Evolutionary conservation across 2,329 filamentous ascomycete species (phyloP).

Genomic region (Penicillium polonicum): DNA sequence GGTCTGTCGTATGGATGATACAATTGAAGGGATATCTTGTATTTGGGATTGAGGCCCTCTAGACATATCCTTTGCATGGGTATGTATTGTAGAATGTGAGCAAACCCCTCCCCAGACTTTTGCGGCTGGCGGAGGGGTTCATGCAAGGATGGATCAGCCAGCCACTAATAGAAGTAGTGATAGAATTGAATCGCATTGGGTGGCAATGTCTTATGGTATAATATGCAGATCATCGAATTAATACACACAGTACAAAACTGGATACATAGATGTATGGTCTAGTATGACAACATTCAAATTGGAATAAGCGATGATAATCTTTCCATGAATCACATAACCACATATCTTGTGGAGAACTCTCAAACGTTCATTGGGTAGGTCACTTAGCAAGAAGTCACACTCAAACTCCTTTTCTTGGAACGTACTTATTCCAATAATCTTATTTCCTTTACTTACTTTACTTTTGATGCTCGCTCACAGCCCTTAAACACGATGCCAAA

Average conservation of each 20-base stretch:
- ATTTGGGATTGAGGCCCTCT: background rate
- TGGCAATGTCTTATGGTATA: background rate
- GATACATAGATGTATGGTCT: background rate
- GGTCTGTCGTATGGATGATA: background rate
- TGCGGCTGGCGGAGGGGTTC: background rate
- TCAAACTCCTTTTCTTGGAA: background rate
- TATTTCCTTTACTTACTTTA: background rate
- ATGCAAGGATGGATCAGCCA: slow-evolving; percentile 8
- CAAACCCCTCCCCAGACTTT: background rate
- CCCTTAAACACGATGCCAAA: background rate
- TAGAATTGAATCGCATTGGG: background rate
- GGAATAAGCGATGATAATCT: too few species aligned
- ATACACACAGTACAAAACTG: background rate
- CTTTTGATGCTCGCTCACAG: background rate
- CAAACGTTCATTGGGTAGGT: too few species aligned
- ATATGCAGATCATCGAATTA: background rate
- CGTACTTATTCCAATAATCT: background rate
- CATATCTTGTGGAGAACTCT: background rate
- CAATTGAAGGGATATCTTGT: background rate
- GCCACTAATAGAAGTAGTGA: background rate
- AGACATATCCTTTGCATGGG: background rate
- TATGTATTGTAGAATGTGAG: background rate
- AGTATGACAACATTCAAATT: background rate
- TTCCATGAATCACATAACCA: background rate
- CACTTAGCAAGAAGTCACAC: background rate